Evolutionary conservation across 495 filamentous ascomycete genomes (phyloP), one percentile per base, ranked within the genome.

Genomic region (Tuber aestivum): DNA sequence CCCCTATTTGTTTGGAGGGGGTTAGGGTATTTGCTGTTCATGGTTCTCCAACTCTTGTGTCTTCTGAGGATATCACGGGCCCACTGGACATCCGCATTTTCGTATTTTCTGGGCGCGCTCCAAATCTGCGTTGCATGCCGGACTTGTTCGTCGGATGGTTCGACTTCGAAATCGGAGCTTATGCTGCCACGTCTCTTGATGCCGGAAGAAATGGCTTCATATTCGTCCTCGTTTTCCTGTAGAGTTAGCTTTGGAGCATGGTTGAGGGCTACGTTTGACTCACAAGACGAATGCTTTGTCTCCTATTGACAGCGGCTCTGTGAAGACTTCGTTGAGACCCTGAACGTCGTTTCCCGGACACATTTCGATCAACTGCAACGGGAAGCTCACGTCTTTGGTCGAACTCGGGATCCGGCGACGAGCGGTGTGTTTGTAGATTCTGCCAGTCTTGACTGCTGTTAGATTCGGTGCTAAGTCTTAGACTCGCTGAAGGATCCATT

Each of bases 141-240:
- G 42, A 79, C 73, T 41, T 79, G 72, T 72, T 79, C 73, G 23
- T 79, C 77, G 1, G 77, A 72, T 10, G 78, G 78, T 7, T 79
- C 76, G 38, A 72, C 76, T 38, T 79, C 77, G 48, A 75, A 79
- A 61, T 79, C 78, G 14, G 72, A 79, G 23, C 35, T 75, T 40
- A 79, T 40, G 48, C 78, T 79, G 16, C 72, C 75, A 37, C 78
- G 74, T 21, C 76, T 72, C 45, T 73, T 79, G 10, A 71, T 77
- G 48, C 45, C 75, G 7, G 75, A 38, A 8, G 69, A 72, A 44
- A 72, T 50, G 16, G 70, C 77, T 76, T 79, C 72, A 44, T 70
- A 50, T 61, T 79, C 72, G 35, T 79, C 78, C 42, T 79, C 40
- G 41, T 70, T 23, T 23, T 79, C 78, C 78, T 79, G 45, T 48